Percentiles rank a stretch among this genome's conserved stretches.
Conservation (phyloP, 2,329 filamentous ascomycete species). For the Neoscytalidium dimidiatum region DNA sequence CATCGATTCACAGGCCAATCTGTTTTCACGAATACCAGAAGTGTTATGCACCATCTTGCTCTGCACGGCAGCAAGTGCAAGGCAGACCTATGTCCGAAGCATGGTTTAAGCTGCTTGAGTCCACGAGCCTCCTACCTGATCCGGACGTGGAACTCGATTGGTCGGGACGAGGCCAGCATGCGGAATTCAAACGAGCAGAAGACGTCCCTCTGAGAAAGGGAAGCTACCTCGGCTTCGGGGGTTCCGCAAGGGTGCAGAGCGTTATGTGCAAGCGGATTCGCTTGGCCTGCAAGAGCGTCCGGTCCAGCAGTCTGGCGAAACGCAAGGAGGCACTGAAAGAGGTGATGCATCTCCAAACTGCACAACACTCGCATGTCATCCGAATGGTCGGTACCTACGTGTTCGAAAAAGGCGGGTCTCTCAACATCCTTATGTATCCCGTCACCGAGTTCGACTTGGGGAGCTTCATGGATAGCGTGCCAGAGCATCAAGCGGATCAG, state of each 20-base stretch:
- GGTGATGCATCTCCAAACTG: not conserved
- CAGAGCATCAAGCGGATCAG: rapidly evolving
- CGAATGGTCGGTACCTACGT: not conserved
- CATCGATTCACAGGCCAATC: too few relatives aligned
- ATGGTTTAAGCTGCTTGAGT: too few relatives aligned
- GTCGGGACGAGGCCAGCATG: not conserved
- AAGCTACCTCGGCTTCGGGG: not conserved
- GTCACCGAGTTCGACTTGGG: slow-evolving; percentile 40
- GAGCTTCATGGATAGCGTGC: slow-evolving; percentile 27
- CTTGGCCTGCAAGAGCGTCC: not conserved
- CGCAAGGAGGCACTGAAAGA: not conserved
- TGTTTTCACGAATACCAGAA: too few relatives aligned
- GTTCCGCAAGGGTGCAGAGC: not conserved
- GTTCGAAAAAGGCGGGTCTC: slow-evolving; percentile 1
- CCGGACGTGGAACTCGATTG: not conserved
- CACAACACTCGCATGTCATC: not conserved
- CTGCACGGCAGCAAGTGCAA: too few relatives aligned
- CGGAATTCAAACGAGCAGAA: not conserved
- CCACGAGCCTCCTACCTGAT: not conserved
- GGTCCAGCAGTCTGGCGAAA: not conserved
- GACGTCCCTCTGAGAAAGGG: not conserved
- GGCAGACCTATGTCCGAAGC: too few relatives aligned
- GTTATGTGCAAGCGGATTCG: not conserved
- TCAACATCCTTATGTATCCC: slow-evolving; percentile 36
- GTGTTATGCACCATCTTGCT: too few relatives aligned